Percentiles rank a stretch among this genome's conserved stretches.
Evolutionary conservation across 2,329 filamentous ascomycete species (phyloP).

Genomic region (Dactylellina sp.): DNA sequence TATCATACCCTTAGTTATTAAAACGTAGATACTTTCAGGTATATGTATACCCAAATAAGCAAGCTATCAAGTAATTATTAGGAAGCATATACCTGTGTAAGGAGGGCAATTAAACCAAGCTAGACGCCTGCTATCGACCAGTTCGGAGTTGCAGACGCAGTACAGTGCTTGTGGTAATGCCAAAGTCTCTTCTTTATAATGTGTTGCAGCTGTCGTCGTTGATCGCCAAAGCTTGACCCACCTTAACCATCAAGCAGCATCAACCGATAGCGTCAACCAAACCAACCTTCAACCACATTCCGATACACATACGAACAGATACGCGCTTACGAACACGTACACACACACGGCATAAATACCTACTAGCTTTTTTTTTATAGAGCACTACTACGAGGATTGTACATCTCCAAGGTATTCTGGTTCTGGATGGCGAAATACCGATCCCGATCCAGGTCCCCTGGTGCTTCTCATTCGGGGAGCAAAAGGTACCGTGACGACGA

Average conservation of each 20-base stretch:
- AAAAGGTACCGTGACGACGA: slow-evolving; percentile 55
- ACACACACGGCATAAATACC: not conserved
- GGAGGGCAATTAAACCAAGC: too few relatives aligned
- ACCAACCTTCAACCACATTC: not conserved
- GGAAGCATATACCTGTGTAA: too few relatives aligned
- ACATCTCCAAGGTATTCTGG: not conserved
- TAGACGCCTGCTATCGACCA: too few relatives aligned
- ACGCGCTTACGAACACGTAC: not conserved
- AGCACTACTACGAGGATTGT: not conserved
- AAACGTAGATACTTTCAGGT: too few relatives aligned
- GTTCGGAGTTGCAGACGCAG: too few relatives aligned
- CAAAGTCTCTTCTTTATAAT: too few relatives aligned
- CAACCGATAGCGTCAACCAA: not conserved
- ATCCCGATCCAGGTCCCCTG: slow-evolving; percentile 50
- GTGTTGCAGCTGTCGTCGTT: slow-evolving; percentile 9
- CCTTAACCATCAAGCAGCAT: not conserved
- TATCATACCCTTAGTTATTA: too few relatives aligned
- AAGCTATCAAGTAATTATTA: too few relatives aligned
- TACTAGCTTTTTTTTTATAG: not conserved
- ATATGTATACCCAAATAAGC: too few relatives aligned
- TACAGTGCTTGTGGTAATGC: too few relatives aligned
- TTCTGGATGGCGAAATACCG: slow-evolving; percentile 50
- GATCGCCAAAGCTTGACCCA: not conserved
- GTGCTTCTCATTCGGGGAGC: slow-evolving; percentile 34
- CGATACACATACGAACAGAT: too few relatives aligned